A percentile compares a stretch with the other conserved stretches of the same genome.
phyloP scores from a whole-genome alignment of 2,329 filamentous ascomycete genomes.

The Fusarium sp. region DNA sequence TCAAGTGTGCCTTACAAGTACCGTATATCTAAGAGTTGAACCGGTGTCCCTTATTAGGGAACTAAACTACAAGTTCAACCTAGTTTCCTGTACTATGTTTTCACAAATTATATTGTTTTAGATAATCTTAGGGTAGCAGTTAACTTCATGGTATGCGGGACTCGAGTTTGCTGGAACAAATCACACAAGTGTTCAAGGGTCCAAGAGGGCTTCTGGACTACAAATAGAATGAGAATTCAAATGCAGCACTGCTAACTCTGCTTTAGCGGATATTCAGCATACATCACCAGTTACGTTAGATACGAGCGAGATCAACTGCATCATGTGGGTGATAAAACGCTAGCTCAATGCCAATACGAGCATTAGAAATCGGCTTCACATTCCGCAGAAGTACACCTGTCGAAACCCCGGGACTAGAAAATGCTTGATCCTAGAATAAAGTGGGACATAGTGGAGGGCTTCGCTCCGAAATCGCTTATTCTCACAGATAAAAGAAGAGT shows the following conservation, averaged over 20 bases:
- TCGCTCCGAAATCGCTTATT: too few species aligned
- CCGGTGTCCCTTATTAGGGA: background rate
- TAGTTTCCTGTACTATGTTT: background rate
- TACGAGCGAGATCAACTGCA: slow-evolving; percentile 31
- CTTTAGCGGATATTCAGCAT: slow-evolving; percentile 9
- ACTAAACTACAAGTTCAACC: background rate
- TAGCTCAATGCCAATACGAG: slow-evolving; percentile 18
- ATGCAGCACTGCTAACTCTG: background rate
- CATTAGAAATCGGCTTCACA: background rate
- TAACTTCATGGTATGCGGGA: background rate
- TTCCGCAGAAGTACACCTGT: background rate
- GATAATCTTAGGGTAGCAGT: background rate
- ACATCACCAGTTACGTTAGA: background rate
- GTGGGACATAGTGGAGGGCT: background rate
- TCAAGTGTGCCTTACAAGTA: background rate
- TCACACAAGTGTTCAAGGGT: background rate
- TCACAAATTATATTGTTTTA: background rate
- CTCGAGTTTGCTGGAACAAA: background rate
- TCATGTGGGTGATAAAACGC: slow-evolving; percentile 10
- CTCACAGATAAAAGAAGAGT: too few species aligned
- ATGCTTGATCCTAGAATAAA: slow-evolving; percentile 18
- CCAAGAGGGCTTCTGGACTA: background rate
- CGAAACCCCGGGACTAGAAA: slow-evolving; percentile 5
- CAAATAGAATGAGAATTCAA: background rate
- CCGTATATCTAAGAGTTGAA: background rate